Evolutionary conservation across 2,329 filamentous ascomycete species (phyloP).

Genomic region (Achaetomium macrosporum): DNA sequence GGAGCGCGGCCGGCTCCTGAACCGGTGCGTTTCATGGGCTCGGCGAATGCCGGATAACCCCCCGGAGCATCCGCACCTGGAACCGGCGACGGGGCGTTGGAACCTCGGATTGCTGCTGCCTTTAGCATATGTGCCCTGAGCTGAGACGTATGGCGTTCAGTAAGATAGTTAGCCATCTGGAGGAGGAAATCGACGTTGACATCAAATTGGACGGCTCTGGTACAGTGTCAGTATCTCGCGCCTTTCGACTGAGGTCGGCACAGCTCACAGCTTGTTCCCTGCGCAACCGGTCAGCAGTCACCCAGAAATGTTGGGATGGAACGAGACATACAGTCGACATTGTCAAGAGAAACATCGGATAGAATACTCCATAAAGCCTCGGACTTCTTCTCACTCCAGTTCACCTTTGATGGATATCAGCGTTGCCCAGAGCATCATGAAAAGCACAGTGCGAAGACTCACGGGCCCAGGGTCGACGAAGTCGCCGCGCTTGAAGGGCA

Average conservation of each 20-base stretch:
- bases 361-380: constrained; percentile 85
- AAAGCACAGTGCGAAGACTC: constrained; percentile 30
- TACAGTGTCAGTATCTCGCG: constrained; percentile 21
- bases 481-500: constrained; percentile 81
- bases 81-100: constrained; percentile 52
- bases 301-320: neutral
- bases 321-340: constrained; percentile 71
- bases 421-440: constrained; percentile 11
- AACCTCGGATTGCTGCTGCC: constrained; percentile 49
- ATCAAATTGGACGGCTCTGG: constrained; percentile 67
- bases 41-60: constrained; percentile 32
- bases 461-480: constrained; percentile 89
- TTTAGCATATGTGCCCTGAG: constrained; percentile 83
- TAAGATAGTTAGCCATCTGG: constrained; percentile 89
- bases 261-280: constrained; percentile 71
- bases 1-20: constrained; percentile 43
- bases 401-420: constrained; percentile 51
- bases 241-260: too few species aligned
- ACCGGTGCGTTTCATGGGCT: constrained; percentile 46
- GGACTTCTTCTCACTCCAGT: constrained; percentile 86
- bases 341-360: constrained; percentile 71
- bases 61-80: constrained; percentile 43
- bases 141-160: constrained; percentile 83
- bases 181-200: constrained; percentile 85
- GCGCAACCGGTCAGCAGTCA: constrained; percentile 9